Evolutionary conservation across 2,329 filamentous ascomycete species (phyloP).

Genomic region (Penicillium sp.): DNA sequence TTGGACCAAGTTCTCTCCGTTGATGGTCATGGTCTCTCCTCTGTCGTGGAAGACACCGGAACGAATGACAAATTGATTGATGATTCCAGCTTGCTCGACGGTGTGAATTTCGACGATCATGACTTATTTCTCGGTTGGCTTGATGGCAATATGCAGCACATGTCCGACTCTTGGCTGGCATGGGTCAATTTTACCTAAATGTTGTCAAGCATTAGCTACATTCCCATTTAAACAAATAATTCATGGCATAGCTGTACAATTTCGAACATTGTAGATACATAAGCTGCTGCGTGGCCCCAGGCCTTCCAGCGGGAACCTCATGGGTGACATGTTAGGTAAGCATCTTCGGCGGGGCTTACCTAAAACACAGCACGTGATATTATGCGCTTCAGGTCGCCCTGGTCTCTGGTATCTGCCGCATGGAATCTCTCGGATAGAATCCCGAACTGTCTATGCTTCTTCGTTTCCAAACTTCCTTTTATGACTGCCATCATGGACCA

Average conservation of each 20-base stretch:
- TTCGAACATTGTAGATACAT: not conserved
- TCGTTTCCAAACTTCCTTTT: not conserved
- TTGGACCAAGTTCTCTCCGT: conserved; percentile 22
- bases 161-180: conserved; percentile 8
- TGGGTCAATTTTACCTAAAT: conserved; percentile 10
- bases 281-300: not conserved
- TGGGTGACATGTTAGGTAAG: no score
- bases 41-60: not conserved
- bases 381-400: not conserved
- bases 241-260: not conserved
- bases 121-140: conserved; percentile 8
- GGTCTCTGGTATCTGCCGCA: not conserved
- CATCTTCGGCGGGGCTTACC: not conserved
- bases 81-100: not conserved
- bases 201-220: not conserved
- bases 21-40: not conserved
- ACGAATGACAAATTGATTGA: not conserved
- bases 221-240: not conserved
- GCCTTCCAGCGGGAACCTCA: no score
- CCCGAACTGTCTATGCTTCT: conserved; percentile 1
- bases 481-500: not conserved
- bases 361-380: not conserved
- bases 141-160: conserved; percentile 6
- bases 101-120: conserved; percentile 4
- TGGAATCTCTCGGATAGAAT: not conserved